Base-by-base conservation (phyloP, 257 asterid genomes). In the Ophiorrhiza pumila region DNA sequence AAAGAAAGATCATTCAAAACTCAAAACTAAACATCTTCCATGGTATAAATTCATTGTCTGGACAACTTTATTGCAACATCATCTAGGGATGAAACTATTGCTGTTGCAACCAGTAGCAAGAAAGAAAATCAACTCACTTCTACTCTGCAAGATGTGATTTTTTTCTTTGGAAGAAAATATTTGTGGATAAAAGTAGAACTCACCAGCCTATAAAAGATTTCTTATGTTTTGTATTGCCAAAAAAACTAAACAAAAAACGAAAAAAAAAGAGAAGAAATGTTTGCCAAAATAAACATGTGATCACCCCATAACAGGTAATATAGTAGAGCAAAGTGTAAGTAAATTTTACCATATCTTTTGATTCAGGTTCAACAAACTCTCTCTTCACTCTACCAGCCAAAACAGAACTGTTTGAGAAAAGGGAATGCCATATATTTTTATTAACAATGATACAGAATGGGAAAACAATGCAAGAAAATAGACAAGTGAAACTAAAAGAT, bases 331-430 rank as follows among this genome's bases (percentile, higher is more conserved):
- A 45, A 32, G 32, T 31, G 56, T 32, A 20, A 57, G 52, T 23
- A 72, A 65, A 22, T 31, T 47, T 68, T 89, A 93, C 97, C 96
- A 50, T 59, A 75, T 80, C 84, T 77, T 83, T 89, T 65, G 86
- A 81, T 81, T 86, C 97, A 61, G 95, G 83, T 75, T 89, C 97
- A 55, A 79, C 66, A 55, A 85, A 74, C 72, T 89, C 97, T 34
- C 81, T 91, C 85, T 86, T 91, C 60, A 78, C 84, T 79, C 82
- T 78, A 53, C 75, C 49, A 53, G 79, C 34, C 66, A 77, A 43
- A 42, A 75, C 80, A 41, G 75, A 75, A 62, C 83, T 76, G 68
- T 64, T 22, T 46, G 60, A 65, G 15, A 37, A 17, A 74, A 71
- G 65, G 43, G 6, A n/a, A 50, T 14, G 68, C 22, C 35, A 71